These are phyloP conservation scores for Calonectria montana DNA, from an alignment of 2,329 filamentous ascomycete species.

Conservation along the genomic window DNA sequence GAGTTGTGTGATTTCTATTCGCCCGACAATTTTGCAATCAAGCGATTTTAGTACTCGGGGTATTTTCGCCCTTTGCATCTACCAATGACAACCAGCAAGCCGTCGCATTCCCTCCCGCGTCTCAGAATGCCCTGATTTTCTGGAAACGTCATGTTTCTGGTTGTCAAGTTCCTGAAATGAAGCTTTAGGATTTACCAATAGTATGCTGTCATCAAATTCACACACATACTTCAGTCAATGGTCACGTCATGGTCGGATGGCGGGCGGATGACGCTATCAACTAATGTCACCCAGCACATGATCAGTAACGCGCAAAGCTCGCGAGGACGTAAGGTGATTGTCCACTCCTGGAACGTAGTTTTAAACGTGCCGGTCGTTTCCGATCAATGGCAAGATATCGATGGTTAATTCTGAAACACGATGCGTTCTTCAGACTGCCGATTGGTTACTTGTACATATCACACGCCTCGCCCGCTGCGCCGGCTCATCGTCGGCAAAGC, in stretches of 20 bases:
- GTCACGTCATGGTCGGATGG: background rate
- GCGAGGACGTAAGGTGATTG: background rate
- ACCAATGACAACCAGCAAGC: too few species aligned
- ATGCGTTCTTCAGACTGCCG: constrained; percentile 13
- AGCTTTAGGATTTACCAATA: too few species aligned
- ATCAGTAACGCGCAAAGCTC: background rate
- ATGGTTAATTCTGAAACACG: constrained; percentile 10
- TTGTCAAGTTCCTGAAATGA: background rate
- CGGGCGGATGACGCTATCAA: background rate
- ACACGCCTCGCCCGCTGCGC: constrained; percentile 18
- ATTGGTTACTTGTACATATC: constrained; percentile 11
- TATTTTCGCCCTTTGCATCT: too few species aligned
- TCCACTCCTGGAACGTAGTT: background rate
- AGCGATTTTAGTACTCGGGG: too few species aligned
- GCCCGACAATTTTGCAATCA: too few species aligned
- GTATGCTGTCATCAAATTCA: background rate
- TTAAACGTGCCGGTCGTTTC: constrained; percentile 1
- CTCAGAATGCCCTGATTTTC: too few species aligned
- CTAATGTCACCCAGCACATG: background rate
- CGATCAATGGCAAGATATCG: constrained; percentile 4
- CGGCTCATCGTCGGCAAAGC: constrained; percentile 46
- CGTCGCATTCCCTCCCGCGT: too few species aligned
- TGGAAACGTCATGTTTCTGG: background rate
- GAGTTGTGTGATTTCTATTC: too few species aligned
- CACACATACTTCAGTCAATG: background rate